Conservation (phyloP, 2,329 filamentous ascomycete genomes). For the Aspergillus fumigatiaffinis region DNA sequence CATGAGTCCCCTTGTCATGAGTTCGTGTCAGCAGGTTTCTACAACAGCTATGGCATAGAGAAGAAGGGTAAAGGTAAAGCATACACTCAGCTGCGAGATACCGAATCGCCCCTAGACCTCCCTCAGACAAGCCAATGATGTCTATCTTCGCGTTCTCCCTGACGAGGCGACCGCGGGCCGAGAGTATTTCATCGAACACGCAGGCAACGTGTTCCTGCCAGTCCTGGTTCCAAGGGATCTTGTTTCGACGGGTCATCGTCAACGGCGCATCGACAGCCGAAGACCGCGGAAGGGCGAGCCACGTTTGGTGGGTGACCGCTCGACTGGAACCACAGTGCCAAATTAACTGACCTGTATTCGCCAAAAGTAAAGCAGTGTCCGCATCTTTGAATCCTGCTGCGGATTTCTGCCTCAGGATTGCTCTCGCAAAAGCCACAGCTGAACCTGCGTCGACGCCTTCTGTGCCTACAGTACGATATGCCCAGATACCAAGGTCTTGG, state of each 20-base stretch:
- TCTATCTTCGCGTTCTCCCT: constrained; percentile 56
- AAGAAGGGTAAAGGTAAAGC: constrained; percentile 24
- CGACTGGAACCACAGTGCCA: constrained; percentile 66
- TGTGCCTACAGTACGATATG: constrained; percentile 61
- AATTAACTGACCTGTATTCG: constrained; percentile 72
- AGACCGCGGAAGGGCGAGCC: constrained; percentile 57
- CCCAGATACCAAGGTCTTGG: constrained; percentile 72
- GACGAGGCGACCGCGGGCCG: constrained; percentile 39
- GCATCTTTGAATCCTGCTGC: constrained; percentile 12
- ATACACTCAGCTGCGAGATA: constrained; percentile 57
- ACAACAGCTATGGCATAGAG: background rate
- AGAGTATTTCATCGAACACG: constrained; percentile 63
- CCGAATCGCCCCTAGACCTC: constrained; percentile 54
- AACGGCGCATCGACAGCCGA: constrained; percentile 59
- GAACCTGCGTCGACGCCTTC: constrained; percentile 70
- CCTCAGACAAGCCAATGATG: constrained; percentile 67
- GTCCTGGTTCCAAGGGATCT: constrained; percentile 57
- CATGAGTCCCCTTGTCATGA: constrained; percentile 34
- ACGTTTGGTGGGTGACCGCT: constrained; percentile 57
- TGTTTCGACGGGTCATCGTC: constrained; percentile 54
- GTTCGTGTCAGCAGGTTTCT: background rate
- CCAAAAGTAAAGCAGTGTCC: constrained; percentile 57
- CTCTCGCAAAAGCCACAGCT: constrained; percentile 59
- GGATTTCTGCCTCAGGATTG: constrained; percentile 34
- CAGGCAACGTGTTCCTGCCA: constrained; percentile 60